A percentile compares a stretch with the other conserved stretches of the same genome.
These are phyloP conservation scores for Cydonia oblonga DNA, from an alignment of 331 rosid genomes.

Conservation along the genomic window DNA sequence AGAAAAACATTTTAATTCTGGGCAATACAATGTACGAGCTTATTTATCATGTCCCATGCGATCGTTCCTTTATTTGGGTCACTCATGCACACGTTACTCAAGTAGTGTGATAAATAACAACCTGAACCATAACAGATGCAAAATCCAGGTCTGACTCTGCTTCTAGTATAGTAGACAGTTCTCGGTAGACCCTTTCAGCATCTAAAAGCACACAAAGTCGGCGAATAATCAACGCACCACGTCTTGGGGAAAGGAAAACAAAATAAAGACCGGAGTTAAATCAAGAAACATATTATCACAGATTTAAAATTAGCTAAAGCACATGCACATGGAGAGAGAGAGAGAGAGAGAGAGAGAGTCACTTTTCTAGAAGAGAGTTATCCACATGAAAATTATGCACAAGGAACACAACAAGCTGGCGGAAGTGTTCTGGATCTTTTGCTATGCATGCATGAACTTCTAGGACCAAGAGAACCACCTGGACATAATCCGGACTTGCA, in stretches of 20 bases:
- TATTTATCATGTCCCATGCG: neutral
- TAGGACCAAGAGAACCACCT: slow-evolving; percentile 97
- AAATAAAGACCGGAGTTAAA: neutral
- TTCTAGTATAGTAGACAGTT: slow-evolving; percentile 78
- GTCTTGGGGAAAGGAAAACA: slow-evolving; percentile 34
- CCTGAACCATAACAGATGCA: slow-evolving; percentile 96
- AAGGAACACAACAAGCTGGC: slow-evolving; percentile 70
- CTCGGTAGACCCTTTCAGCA: slow-evolving; percentile 91
- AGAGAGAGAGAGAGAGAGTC: slow-evolving; percentile 12
- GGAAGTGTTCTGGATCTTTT: slow-evolving; percentile 68
- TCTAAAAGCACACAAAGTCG: slow-evolving; percentile 89
- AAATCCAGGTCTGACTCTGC: slow-evolving; percentile 78
- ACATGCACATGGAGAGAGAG: neutral
- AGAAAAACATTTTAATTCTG: neutral
- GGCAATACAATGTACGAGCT: neutral
- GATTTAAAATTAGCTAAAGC: neutral
- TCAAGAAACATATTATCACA: neutral
- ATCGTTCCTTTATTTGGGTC: neutral
- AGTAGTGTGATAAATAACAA: slow-evolving; percentile 25
- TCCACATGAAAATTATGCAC: slow-evolving; percentile 68
- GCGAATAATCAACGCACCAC: slow-evolving; percentile 92
- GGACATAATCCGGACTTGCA: slow-evolving; percentile 14
- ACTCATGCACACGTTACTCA: neutral
- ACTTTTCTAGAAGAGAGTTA: slow-evolving; percentile 89
- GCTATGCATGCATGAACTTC: slow-evolving; percentile 97